Evolutionary conservation across 2,329 filamentous ascomycete species (phyloP).

Genomic region (Diplodia seriata): DNA sequence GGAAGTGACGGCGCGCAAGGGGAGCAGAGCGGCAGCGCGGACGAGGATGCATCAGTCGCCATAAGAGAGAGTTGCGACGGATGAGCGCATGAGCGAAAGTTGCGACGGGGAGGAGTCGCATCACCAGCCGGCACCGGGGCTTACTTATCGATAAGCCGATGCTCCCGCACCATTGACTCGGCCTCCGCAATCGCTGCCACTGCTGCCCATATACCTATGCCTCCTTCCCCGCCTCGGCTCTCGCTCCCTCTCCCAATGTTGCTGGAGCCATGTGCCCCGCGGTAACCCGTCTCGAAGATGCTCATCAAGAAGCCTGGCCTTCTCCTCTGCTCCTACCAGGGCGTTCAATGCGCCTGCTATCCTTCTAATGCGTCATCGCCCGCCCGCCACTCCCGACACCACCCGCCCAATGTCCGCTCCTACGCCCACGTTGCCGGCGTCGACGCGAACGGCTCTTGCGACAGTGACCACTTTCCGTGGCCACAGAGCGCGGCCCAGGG

Average conservation of each 20-base stretch:
- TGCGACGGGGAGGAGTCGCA: not conserved
- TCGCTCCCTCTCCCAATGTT: conserved; percentile 7
- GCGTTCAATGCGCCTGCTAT: conserved; percentile 37
- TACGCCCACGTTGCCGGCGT: conserved; percentile 41
- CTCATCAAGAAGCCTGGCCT: conserved; percentile 47
- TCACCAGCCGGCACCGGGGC: conserved; percentile 2
- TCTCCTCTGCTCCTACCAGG: conserved; percentile 42
- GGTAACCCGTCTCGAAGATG: conserved; percentile 40
- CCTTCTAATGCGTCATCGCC: conserved; percentile 51
- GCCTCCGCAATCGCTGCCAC: conserved; percentile 18
- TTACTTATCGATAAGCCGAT: conserved; percentile 28
- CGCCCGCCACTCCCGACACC: conserved; percentile 43
- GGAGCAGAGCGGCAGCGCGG: not conserved
- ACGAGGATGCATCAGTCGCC: conserved; percentile 20
- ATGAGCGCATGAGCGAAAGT: not conserved
- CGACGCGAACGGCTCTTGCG: conserved; percentile 25
- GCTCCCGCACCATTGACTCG: conserved; percentile 19
- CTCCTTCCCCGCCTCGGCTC: not conserved
- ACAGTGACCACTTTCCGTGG: conserved; percentile 39
- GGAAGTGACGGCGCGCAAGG: not conserved
- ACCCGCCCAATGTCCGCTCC: conserved; percentile 37
- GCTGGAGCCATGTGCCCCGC: conserved; percentile 30
- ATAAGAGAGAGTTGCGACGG: conserved; percentile 1
- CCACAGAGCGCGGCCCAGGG: conserved; percentile 47
- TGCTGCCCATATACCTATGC: not conserved